Percentiles rank a stretch among this genome's conserved stretches.
Conservation (phyloP, 257 asterid species). For the Ajuga chamaepitys region DNA sequence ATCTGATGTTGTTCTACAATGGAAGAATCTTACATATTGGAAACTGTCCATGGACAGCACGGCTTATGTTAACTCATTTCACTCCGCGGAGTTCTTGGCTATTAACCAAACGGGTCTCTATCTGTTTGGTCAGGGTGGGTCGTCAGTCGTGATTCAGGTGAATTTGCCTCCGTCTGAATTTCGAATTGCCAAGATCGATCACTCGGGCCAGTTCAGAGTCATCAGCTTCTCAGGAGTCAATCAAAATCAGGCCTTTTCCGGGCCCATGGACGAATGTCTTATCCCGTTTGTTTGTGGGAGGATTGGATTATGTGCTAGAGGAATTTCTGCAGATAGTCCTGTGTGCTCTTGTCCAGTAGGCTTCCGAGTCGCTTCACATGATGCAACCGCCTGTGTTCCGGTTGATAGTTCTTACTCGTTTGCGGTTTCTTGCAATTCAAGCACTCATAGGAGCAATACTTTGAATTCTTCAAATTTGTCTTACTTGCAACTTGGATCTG, state of each 20-base stretch:
- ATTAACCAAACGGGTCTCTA: slow-evolving; percentile 51
- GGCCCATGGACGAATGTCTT: slow-evolving; percentile 42
- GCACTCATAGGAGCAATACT: not conserved
- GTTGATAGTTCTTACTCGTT: slow-evolving; percentile 33
- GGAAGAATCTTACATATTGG: slow-evolving; percentile 50
- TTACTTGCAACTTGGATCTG: slow-evolving; percentile 38
- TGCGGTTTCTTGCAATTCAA: slow-evolving; percentile 46
- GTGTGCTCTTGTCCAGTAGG: slow-evolving; percentile 50
- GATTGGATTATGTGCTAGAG: slow-evolving; percentile 44
- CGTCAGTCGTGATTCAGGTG: slow-evolving; percentile 33
- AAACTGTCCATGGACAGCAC: slow-evolving; percentile 46
- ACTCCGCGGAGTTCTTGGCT: slow-evolving; percentile 26
- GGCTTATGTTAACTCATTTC: slow-evolving; percentile 27
- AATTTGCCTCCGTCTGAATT: slow-evolving; percentile 33
- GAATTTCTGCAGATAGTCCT: slow-evolving; percentile 22
- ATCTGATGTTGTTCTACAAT: slow-evolving; percentile 38
- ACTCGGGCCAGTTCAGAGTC: slow-evolving; percentile 47
- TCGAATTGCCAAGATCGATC: slow-evolving; percentile 38
- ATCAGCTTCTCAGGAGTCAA: slow-evolving; percentile 31
- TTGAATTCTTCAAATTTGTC: slow-evolving; percentile 24
- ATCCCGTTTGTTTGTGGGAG: slow-evolving; percentile 45
- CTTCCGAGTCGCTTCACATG: slow-evolving; percentile 26
- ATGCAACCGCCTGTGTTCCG: slow-evolving; percentile 33
- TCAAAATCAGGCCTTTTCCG: slow-evolving; percentile 24
- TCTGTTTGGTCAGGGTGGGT: slow-evolving; percentile 39